Evolutionary conservation across 441 rosid species (phyloP).

Genomic region (Populus hybrid): DNA sequence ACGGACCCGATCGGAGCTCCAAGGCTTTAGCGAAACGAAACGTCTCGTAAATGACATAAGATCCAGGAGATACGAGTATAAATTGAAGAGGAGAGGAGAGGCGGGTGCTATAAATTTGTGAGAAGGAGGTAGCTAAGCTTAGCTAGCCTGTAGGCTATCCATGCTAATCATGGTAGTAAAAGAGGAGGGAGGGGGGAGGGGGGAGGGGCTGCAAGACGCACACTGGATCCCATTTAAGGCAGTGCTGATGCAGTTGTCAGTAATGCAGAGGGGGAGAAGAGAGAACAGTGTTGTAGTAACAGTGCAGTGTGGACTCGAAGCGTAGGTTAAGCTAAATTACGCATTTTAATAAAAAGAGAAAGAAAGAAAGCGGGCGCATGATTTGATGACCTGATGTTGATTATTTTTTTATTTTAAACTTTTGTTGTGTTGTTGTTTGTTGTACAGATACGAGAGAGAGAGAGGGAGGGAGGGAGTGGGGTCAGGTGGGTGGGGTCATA

Average conservation of each 20-base stretch:
- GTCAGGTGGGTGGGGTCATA: background rate
- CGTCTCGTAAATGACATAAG: conserved; percentile 39
- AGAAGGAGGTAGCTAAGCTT: background rate
- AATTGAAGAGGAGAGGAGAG: background rate
- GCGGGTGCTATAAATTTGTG: background rate
- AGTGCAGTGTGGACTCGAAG: conserved; percentile 26
- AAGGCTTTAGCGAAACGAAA: conserved; percentile 14
- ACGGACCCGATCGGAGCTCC: conserved; percentile 37
- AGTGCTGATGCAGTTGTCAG: conserved; percentile 30
- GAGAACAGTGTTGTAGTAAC: conserved; percentile 4
- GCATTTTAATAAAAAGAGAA: background rate
- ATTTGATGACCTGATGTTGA: background rate
- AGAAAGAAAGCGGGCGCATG: background rate
- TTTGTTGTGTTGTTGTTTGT: background rate
- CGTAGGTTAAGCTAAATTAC: conserved; percentile 21
- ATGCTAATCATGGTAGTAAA: background rate
- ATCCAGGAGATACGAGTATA: conserved; percentile 7
- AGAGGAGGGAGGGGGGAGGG: conserved; percentile 16
- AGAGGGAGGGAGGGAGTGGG: background rate
- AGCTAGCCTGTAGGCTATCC: background rate
- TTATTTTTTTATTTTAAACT: background rate
- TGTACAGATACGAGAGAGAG: background rate
- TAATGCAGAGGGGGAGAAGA: conserved; percentile 18
- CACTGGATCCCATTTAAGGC: conserved; percentile 49
- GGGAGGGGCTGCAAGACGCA: conserved; percentile 26